Evolutionary conservation across 1,139 yeast genomes (phyloP), one percentile per base, ranked within the genome.

Genomic region (Hyphopichia fennica): DNA sequence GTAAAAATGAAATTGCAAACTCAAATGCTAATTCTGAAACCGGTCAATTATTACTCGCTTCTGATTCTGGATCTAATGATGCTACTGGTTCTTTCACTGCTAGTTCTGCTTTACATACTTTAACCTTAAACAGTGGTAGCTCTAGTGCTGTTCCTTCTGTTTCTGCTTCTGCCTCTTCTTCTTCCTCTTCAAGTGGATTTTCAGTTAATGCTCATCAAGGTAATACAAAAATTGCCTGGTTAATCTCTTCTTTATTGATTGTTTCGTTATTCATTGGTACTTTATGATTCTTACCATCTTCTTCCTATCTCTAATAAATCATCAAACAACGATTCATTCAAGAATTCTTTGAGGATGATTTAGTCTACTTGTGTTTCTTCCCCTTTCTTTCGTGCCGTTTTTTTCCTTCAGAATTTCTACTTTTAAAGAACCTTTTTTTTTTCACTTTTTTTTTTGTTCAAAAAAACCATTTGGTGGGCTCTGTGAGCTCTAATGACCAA

Each of bases 1-100:
- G 34, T 19, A 32, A 31, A 16, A 38, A 39, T 16, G 45, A 37
- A 25, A 37, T 42, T 9, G 32, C 41, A 36, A 38, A 79, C 29
- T 38, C 41, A 4, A 27, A 17, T 20, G 16, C 35, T n/a, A n/a
- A 13, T 3, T 37, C 39, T 3, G 38, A 15, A 10, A 9, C 28
- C 4, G 18, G 14, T 29, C 16, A 29, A 4, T 29, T 37, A 30
- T 19, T 37, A 17, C 11, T 37, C 3, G 41, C 43, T 3, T 32
- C 43, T 7, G 27, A 23, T 9, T 19, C 41, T 5, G 34, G 10
- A n/a, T 42, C 30, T 16, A 38, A 38, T 22, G 39, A 31, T n/a
- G 45, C 35, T 13, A 31, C 45, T 14, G 44, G 38, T 13, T 41
- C 44, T 14, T 41, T 41, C 16, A 35, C 27, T 14, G 45, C 36